A percentile compares a stretch with the other conserved stretches of the same genome.
phyloP scores from a whole-genome alignment of 768 basidiomycete genomes.

The Antrodiella citrinella region DNA sequence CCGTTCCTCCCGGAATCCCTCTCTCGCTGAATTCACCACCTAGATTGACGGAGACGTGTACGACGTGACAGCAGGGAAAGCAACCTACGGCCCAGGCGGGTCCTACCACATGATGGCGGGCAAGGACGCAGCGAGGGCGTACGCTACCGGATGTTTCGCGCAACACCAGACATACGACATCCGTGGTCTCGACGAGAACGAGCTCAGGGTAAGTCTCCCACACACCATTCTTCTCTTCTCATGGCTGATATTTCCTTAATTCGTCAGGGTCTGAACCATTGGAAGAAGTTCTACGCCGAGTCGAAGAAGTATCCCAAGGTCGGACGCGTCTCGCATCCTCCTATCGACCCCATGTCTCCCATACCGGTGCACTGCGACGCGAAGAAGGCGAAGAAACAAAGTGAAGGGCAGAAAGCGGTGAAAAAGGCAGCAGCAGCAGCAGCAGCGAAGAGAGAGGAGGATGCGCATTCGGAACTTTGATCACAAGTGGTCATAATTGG shows the following conservation, averaged over 20 bases:
- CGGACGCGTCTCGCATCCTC: slow-evolving; percentile 66
- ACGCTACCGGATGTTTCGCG: slow-evolving; percentile 90
- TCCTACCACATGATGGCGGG: slow-evolving; percentile 80
- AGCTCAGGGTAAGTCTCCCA: slow-evolving; percentile 50
- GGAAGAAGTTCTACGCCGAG: slow-evolving; percentile 84
- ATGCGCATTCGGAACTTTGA: background rate
- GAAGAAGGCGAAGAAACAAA: slow-evolving; percentile 36
- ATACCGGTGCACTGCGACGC: slow-evolving; percentile 68
- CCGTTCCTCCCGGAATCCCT: slow-evolving; percentile 2
- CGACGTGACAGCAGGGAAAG: slow-evolving; percentile 74
- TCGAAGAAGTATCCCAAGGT: slow-evolving; percentile 75
- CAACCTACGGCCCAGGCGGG: slow-evolving; percentile 84
- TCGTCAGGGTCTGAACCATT: slow-evolving; percentile 65
- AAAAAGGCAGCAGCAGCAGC: slow-evolving; percentile 17
- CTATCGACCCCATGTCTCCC: slow-evolving; percentile 71
- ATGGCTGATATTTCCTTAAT: background rate
- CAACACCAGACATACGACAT: slow-evolving; percentile 88
- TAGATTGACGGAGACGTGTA: slow-evolving; percentile 91
- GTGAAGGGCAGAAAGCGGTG: slow-evolving; percentile 20
- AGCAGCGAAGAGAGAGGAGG: background rate
- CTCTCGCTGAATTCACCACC: slow-evolving; percentile 1
- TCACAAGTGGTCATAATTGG: too few species aligned
- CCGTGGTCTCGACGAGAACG: slow-evolving; percentile 66
- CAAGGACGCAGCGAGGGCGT: slow-evolving; percentile 83
- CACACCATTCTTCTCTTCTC: background rate